These are phyloP conservation scores for Tolypocladium pustulatum DNA, from an alignment of 2,329 filamentous ascomycete genomes.

Conservation along the genomic window DNA sequence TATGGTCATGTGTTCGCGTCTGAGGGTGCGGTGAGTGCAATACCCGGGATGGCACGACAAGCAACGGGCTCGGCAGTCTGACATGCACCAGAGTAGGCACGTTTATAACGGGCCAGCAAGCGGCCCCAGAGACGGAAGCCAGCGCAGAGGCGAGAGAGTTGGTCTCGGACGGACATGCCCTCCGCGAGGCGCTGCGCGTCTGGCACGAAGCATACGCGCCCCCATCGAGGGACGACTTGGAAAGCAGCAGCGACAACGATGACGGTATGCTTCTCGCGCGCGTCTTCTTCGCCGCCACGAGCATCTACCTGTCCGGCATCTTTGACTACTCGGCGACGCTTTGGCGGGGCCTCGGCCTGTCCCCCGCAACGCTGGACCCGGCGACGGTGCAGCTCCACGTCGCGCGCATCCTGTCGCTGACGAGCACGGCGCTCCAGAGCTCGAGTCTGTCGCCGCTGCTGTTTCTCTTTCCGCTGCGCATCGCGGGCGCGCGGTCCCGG, in stretches of 20 bases:
- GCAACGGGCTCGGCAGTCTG: neutral
- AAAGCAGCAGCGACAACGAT: neutral
- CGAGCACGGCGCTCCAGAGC: slow-evolving; percentile 5
- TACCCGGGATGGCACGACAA: neutral
- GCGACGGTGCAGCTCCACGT: slow-evolving; percentile 12
- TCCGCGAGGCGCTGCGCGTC: neutral
- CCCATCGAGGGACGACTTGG: neutral
- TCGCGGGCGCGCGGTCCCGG: slow-evolving; percentile 20
- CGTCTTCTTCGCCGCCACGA: slow-evolving; percentile 19
- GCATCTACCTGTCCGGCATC: slow-evolving; percentile 24
- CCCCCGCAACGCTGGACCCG: neutral
- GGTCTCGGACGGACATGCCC: neutral
- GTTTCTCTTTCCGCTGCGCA: slow-evolving; percentile 21
- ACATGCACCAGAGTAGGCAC: neutral
- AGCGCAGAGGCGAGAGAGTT: neutral
- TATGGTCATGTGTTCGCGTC: slow-evolving; percentile 17
- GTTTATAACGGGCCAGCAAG: neutral
- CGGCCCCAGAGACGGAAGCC: neutral
- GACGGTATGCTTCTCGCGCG: slow-evolving; percentile 10
- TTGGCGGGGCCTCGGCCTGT: slow-evolving; percentile 14
- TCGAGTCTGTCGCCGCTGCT: slow-evolving; percentile 19
- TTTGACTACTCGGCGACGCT: slow-evolving; percentile 23
- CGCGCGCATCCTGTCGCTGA: slow-evolving; percentile 11
- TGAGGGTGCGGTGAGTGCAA: slow-evolving; percentile 16
- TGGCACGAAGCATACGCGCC: neutral